Evolutionary conservation across 441 rosid species (phyloP).

Genomic region (Populus hybrid): DNA sequence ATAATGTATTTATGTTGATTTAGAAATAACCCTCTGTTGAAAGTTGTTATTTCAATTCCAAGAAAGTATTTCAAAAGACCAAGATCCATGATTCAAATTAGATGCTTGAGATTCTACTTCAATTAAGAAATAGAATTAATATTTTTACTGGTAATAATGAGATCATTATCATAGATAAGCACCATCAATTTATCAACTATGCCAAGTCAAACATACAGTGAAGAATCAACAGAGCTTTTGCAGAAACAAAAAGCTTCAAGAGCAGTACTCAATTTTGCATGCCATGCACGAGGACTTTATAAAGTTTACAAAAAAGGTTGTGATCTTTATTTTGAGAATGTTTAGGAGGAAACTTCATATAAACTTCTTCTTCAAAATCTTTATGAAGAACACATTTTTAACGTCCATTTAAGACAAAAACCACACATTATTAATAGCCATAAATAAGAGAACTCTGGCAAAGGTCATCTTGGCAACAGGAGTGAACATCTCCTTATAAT

Average conservation of each 20-base stretch:
- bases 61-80: background rate
- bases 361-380: background rate
- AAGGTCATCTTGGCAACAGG: no score
- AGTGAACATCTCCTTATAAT: background rate
- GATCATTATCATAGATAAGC: background rate
- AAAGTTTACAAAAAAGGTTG: background rate
- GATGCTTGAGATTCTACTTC: background rate
- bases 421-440: background rate
- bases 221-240: no score
- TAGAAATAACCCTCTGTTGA: background rate
- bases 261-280: background rate
- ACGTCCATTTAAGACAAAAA: background rate
- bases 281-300: background rate
- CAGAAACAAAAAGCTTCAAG: no score
- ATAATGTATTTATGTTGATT: background rate
- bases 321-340: background rate
- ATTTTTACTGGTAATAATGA: background rate
- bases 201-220: no score
- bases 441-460: background rate
- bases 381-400: background rate
- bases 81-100: background rate
- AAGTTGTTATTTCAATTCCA: background rate
- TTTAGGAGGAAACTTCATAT: background rate
- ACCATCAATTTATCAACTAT: background rate
- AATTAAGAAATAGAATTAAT: background rate